A percentile compares a stretch with the other conserved stretches of the same genome.
Conservation (phyloP, 164 flowering plant species). For the Berberis thunbergii region DNA sequence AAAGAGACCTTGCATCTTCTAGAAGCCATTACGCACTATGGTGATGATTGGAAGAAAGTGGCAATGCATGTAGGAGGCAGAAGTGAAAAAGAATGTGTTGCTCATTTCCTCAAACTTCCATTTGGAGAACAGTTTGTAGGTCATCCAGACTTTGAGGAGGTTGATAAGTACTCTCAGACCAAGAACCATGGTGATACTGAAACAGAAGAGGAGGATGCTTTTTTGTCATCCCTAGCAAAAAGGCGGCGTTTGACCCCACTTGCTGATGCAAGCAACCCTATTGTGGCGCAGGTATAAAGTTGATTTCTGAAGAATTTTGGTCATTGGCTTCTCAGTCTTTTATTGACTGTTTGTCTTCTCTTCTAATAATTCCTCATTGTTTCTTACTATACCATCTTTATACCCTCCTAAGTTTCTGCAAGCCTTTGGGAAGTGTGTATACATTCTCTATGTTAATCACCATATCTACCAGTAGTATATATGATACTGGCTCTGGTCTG, state of each 20-base stretch:
- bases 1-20: constrained; percentile 83
- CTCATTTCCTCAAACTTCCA: constrained; percentile 82
- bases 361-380: background rate
- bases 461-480: no score
- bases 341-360: background rate
- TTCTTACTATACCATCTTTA: no score
- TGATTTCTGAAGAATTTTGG: background rate
- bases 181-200: constrained; percentile 22
- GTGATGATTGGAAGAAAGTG: constrained; percentile 92
- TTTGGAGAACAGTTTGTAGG: constrained; percentile 67
- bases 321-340: background rate
- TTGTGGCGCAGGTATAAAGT: constrained; percentile 81
- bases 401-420: no score
- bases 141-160: constrained; percentile 30
- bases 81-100: constrained; percentile 76
- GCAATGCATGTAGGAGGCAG: constrained; percentile 79
- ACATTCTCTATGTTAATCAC: no score
- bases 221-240: constrained; percentile 27
- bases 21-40: constrained; percentile 77
- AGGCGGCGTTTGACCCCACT: constrained; percentile 73
- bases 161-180: constrained; percentile 17
- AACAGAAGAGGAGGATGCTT: constrained; percentile 15
- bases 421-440: no score
- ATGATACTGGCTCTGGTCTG: no score
- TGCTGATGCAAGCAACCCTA: constrained; percentile 95